These are phyloP conservation scores for Ramaria rubella DNA, from an alignment of 768 basidiomycete genomes.

Conservation along the genomic window DNA sequence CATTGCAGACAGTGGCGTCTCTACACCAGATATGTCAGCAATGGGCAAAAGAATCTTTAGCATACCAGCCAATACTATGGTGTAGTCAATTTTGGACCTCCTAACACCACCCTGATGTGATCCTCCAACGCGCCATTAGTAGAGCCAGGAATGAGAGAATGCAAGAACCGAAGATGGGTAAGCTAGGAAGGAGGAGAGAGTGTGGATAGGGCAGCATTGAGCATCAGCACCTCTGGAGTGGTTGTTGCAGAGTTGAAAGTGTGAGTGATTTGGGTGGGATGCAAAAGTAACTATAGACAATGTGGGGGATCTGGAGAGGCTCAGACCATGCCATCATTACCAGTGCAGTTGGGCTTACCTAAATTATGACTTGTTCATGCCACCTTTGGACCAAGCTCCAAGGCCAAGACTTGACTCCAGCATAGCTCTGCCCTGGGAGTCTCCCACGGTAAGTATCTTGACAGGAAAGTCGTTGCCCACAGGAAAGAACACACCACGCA, in stretches of 20 bases:
- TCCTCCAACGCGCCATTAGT: too few relatives aligned
- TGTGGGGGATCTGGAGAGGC: slow-evolving; percentile 36
- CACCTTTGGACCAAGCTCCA: slow-evolving; percentile 80
- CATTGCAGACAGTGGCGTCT: too few relatives aligned
- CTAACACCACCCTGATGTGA: too few relatives aligned
- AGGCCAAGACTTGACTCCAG: slow-evolving; percentile 55
- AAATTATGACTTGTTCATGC: slow-evolving; percentile 76
- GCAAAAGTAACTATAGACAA: slow-evolving; percentile 3
- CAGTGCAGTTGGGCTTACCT: slow-evolving; percentile 39
- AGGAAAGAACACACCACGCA: slow-evolving; percentile 67
- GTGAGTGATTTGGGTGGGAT: slow-evolving; percentile 36
- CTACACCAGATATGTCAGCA: too few relatives aligned
- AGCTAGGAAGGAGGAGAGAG: slow-evolving; percentile 60
- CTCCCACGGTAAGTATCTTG: slow-evolving; percentile 68
- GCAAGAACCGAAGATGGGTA: too few relatives aligned
- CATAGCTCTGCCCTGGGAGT: slow-evolving; percentile 68
- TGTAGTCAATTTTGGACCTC: too few relatives aligned
- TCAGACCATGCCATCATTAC: slow-evolving; percentile 1
- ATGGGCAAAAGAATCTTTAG: too few relatives aligned
- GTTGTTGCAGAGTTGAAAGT: slow-evolving; percentile 53
- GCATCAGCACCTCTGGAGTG: slow-evolving; percentile 54
- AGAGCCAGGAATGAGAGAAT: too few relatives aligned
- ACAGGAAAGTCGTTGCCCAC: slow-evolving; percentile 65
- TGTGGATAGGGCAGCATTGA: slow-evolving; percentile 62
- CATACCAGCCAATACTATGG: too few relatives aligned